Base-by-base conservation (phyloP, 23 red algal species). In the Gracilaria gracilis region DNA sequence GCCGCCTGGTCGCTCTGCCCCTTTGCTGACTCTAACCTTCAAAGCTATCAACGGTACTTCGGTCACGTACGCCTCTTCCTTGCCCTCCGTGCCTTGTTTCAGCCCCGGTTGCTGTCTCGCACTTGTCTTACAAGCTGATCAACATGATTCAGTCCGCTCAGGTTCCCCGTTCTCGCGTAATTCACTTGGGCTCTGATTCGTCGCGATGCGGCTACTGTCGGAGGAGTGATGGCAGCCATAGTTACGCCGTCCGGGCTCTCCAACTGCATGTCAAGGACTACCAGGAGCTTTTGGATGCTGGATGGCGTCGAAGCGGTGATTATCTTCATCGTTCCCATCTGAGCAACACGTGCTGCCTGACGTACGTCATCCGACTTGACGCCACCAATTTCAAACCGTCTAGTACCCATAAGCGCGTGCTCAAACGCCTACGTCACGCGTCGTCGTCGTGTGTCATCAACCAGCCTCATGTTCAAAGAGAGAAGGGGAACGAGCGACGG, bases 231-330 rank as follows among this genome's bases (percentile, higher is more conserved):
- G 57, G 75, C 32, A 71, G 58, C 14, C 46, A 59, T 33, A 84
- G 64, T 64, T 92, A 82, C 55, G 89, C 75, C 46, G 46, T 76
- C 19, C 84, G 89, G 93, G 93, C 93, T n/a, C 79, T 93, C 57
- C 87, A 37, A 25, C 67, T 98, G 31, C 74, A 86, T 15, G 81
- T 91, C 4, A 75, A 82, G 11, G 89, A 95, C 57, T 98, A 98
- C 83, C 75, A 95, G 64, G 80, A 73, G 14, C 82, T 98, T 0
- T 72, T 98, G 37, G 88, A 93, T 51, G 71, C 59, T 11, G 96
- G 96, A 17, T 98, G 93, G 89, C 81, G 96, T n/a, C 96, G 96
- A 53, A 91, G 83, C 38, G 96, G 96, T 25, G 51, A 31, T 16
- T 98, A 93, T 71, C 42, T 98, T 21, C 95, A 98, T 67, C 86